These are phyloP conservation scores for Aspergillus ellipticus DNA, from an alignment of 495 filamentous ascomycete species.

Conservation along the genomic window DNA sequence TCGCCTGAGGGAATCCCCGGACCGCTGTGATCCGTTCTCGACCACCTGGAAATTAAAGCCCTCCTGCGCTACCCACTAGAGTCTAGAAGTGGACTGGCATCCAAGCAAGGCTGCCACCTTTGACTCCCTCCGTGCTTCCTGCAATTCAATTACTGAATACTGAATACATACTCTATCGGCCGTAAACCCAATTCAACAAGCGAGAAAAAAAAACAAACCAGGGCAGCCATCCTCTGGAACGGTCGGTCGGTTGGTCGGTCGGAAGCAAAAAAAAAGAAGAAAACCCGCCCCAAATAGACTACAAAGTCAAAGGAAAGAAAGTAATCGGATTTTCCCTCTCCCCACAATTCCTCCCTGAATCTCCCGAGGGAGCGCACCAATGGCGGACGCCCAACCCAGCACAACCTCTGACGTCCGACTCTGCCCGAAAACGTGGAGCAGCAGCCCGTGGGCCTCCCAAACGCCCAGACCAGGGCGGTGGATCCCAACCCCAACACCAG, in stretches of 20 bases:
- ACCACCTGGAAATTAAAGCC: background rate
- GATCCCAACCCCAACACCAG: background rate
- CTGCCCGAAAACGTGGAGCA: conserved; percentile 16
- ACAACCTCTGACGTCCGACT: conserved; percentile 8
- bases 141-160: no score
- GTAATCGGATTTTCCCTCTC: background rate
- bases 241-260: no score
- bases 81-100: background rate
- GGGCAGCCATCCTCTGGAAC: background rate
- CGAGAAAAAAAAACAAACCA: background rate
- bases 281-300: background rate
- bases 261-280: no score
- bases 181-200: background rate
- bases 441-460: background rate
- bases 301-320: conserved; percentile 4
- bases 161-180: no score
- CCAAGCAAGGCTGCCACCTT: no score
- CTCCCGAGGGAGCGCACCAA: conserved; percentile 5
- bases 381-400: background rate
- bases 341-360: conserved; percentile 8
- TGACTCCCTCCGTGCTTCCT: no score
- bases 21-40: background rate
- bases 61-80: no score
- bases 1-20: background rate
- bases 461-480: conserved; percentile 1